These are phyloP conservation scores for Turritis glabra DNA, from an alignment of 345 rosid species.

Conservation along the genomic window DNA sequence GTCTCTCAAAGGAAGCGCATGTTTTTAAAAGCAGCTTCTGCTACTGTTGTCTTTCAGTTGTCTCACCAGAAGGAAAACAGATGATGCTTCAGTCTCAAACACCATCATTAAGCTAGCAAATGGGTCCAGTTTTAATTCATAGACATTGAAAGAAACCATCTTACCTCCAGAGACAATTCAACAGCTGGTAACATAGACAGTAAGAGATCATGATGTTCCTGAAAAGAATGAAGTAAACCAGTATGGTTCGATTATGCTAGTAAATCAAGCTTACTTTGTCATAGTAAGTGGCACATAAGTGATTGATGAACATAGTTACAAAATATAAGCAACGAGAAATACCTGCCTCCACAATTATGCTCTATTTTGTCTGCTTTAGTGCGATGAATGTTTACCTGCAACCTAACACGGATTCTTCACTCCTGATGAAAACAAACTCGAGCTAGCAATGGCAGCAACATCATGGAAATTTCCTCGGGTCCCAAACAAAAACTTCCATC, in stretches of 20 bases:
- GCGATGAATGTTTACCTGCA: constrained; percentile 62
- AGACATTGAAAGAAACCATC: constrained; percentile 26
- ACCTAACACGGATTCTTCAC: constrained; percentile 87
- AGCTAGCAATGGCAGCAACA: constrained; percentile 93
- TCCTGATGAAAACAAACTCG: constrained; percentile 91
- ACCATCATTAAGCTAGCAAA: constrained; percentile 23
- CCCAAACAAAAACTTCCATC: constrained; percentile 92
- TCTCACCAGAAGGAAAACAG: constrained; percentile 62
- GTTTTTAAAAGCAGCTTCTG: constrained; percentile 72
- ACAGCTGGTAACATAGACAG: constrained; percentile 72
- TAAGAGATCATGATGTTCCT: constrained; percentile 94
- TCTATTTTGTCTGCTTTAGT: constrained; percentile 5
- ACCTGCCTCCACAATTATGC: background rate
- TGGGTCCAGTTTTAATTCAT: background rate
- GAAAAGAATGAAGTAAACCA: constrained; percentile 22
- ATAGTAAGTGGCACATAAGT: background rate
- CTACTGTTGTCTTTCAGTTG: constrained; percentile 76
- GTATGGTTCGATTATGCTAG: constrained; percentile 14
- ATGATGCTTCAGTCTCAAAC: too few species aligned
- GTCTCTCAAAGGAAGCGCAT: constrained; percentile 61
- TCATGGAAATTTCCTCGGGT: constrained; percentile 91
- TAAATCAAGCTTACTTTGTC: constrained; percentile 6
- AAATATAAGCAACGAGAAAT: background rate
- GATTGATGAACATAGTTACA: background rate
- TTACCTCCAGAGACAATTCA: constrained; percentile 80